phyloP scores from a whole-genome alignment of 2,329 filamentous ascomycete genomes.

The Sphaerostilbella broomeana region DNA sequence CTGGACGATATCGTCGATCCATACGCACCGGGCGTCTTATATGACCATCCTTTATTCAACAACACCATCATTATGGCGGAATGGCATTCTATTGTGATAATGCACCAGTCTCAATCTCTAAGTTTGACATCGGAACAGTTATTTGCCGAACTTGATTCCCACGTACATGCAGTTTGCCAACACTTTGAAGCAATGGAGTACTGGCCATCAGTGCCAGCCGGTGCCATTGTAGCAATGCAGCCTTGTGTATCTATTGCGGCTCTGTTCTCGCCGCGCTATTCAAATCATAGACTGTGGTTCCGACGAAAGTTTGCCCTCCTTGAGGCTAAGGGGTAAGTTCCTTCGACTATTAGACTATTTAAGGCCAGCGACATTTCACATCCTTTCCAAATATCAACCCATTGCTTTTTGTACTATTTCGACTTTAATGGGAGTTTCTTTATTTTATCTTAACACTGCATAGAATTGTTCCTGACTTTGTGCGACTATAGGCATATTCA shows the following conservation, averaged over 20 bases:
- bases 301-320: constrained; percentile 71
- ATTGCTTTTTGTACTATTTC: not conserved
- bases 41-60: constrained; percentile 62
- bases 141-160: constrained; percentile 47
- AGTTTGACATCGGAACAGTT: constrained; percentile 45
- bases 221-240: constrained; percentile 66
- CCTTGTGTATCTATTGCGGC: constrained; percentile 68
- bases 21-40: constrained; percentile 62
- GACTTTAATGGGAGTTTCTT: no score
- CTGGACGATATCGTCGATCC: constrained; percentile 67
- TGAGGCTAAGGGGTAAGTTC: constrained; percentile 68
- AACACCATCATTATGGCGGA: constrained; percentile 71
- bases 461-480: not conserved
- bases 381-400: not conserved
- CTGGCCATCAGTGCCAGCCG: constrained; percentile 64
- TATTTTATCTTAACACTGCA: not conserved
- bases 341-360: not conserved
- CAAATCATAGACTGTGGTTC: constrained; percentile 69
- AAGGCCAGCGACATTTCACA: not conserved
- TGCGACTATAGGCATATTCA: constrained; percentile 65
- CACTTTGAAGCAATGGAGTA: constrained; percentile 72
- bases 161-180: constrained; percentile 66
- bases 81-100: constrained; percentile 69
- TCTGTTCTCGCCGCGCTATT: constrained; percentile 72
- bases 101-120: constrained; percentile 71